These are phyloP conservation scores for Moricandia moricandioides DNA, from an alignment of 345 rosid species.

Conservation along the genomic window DNA sequence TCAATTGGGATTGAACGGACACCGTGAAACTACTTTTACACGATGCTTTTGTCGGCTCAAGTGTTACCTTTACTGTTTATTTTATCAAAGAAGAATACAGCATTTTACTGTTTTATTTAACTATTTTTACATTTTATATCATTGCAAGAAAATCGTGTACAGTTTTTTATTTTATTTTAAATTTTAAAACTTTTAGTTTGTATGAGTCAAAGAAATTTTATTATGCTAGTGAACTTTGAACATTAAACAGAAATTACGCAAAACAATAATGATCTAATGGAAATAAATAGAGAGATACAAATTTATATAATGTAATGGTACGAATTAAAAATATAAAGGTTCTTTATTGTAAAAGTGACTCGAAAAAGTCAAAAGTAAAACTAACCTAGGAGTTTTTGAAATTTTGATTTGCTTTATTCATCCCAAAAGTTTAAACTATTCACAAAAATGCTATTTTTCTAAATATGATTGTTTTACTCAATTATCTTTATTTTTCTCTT, in stretches of 20 bases:
- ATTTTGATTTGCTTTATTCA: too few species aligned
- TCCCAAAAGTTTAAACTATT: too few species aligned
- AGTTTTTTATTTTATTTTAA: neutral
- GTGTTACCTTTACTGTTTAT: constrained; percentile 8
- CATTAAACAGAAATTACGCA: neutral
- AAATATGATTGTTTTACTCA: too few species aligned
- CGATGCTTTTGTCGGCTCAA: constrained; percentile 23
- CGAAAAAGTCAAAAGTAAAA: too few species aligned
- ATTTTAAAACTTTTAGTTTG: neutral
- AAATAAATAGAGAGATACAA: neutral
- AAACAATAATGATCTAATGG: neutral
- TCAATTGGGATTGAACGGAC: constrained; percentile 5
- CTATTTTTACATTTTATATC: neutral
- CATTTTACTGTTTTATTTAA: neutral
- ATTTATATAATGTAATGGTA: neutral
- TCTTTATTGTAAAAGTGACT: too few species aligned
- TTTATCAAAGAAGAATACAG: neutral
- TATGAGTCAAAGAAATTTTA: neutral
- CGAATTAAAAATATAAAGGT: neutral
- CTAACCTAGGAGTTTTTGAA: too few species aligned
- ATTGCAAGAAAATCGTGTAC: neutral
- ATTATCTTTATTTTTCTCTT: too few species aligned
- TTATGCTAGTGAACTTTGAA: neutral
- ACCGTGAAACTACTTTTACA: constrained; percentile 18
- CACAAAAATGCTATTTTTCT: too few species aligned